Evolutionary conservation across 176 grass and related monocot genomes (phyloP).

Genomic region (Olyra latifolia): DNA sequence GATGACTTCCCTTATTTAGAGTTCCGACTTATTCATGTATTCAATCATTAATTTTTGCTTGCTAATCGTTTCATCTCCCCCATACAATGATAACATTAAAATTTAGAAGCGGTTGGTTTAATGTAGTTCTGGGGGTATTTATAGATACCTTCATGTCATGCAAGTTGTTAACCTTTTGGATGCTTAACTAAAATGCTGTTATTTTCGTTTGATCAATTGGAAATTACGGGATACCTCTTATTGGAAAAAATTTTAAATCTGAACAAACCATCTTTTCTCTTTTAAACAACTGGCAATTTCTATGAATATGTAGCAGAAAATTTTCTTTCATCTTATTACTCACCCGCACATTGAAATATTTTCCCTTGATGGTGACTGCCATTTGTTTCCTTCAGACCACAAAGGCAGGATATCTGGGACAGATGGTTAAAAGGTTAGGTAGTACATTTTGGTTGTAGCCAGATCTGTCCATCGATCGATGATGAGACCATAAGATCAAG

Average conservation of each 20-base stretch:
- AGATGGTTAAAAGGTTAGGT: too few relatives aligned
- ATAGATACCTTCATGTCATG: too few relatives aligned
- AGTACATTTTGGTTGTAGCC: neutral
- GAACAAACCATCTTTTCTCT: neutral
- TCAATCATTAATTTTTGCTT: neutral
- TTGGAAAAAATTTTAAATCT: too few relatives aligned
- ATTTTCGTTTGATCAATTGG: too few relatives aligned
- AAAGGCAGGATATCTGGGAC: constrained; percentile 42
- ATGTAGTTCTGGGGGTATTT: too few relatives aligned
- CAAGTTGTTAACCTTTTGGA: too few relatives aligned
- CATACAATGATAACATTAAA: constrained; percentile 21
- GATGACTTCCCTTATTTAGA: neutral
- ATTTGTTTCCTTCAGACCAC: constrained; percentile 43
- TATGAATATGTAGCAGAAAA: neutral
- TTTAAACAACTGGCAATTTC: constrained; percentile 3
- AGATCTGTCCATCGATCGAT: neutral
- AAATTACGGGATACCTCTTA: too few relatives aligned
- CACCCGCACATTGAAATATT: constrained; percentile 5
- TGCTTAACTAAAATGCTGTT: too few relatives aligned
- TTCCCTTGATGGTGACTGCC: constrained; percentile 6
- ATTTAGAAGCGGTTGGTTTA: too few relatives aligned
- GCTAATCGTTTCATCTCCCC: constrained; percentile 15
- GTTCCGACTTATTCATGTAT: neutral
- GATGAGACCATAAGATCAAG: neutral
- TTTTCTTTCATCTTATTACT: constrained; percentile 3